A percentile compares a stretch with the other conserved stretches of the same genome.
These are phyloP conservation scores for Melaleuca alternifolia DNA, from an alignment of 345 rosid genomes.

Conservation along the genomic window DNA sequence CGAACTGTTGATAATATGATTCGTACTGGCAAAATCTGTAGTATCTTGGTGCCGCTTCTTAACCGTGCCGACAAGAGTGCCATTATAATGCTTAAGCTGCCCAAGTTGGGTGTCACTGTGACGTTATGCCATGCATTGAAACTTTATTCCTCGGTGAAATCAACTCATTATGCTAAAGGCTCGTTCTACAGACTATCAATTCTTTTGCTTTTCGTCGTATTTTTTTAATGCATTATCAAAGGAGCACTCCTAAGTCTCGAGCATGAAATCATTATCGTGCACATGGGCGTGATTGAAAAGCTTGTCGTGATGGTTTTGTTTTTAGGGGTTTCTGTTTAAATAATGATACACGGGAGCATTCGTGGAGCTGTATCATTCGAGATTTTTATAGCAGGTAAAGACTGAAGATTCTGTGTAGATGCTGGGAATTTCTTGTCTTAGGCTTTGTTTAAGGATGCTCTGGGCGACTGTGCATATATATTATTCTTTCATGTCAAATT, in stretches of 20 bases:
- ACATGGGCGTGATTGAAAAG: neutral
- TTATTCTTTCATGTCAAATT: neutral
- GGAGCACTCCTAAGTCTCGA: neutral
- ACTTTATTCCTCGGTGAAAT: neutral
- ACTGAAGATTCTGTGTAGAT: neutral
- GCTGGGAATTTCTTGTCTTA: neutral
- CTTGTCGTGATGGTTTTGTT: neutral
- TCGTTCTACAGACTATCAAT: neutral
- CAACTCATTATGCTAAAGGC: neutral
- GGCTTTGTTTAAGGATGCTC: neutral
- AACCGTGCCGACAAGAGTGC: neutral
- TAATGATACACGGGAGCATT: neutral
- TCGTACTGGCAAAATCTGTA: neutral
- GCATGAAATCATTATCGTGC: constrained; percentile 9
- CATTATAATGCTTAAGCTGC: neutral
- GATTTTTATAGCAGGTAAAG: neutral
- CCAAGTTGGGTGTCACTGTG: neutral
- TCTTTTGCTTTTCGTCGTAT: neutral
- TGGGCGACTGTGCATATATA: neutral
- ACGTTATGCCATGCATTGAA: neutral
- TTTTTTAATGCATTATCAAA: neutral
- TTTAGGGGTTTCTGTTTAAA: neutral
- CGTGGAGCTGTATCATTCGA: neutral
- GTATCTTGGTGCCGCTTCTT: neutral
- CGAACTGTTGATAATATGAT: neutral